Evolutionary conservation across 805 yeast genomes (phyloP), one percentile per base, ranked within the genome.

Genomic region (Candida nitratophila): DNA sequence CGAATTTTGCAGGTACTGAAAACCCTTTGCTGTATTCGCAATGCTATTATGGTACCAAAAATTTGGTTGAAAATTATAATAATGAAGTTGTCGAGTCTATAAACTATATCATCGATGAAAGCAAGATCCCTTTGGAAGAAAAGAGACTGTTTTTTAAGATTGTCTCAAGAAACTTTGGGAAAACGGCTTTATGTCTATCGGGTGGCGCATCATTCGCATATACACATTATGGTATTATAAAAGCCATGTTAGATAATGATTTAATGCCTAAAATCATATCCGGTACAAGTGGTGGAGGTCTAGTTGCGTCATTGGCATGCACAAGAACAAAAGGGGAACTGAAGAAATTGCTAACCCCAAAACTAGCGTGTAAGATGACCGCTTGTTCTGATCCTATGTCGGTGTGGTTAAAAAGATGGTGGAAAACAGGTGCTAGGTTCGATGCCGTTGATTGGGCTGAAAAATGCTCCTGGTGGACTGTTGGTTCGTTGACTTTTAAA

Each of bases 201-300:
- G 93, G 95, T 3, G 95, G 93, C 21, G 95, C 89, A 1, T 76
- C 85, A 27, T 86, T 85, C 59, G 78, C 90, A 1, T 81, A 83
- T 51, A 77, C 81, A 29, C 95, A 85, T 60, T 81, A 83, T 61
- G 95, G 95, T 2, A 76, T 85, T 3, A 71, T 84, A 24, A 81
- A 80, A 49, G 90, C 89, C 0, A 60, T 86, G 34, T 61, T 84
- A 5, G 89, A 86, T 46, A 74, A 75, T 45, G 83, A 81, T 56
- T 62, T 76, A 41, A 63, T 85, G 41, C 95, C 95, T 1, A 69
- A 70, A 4, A 81, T 85, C 32, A 68, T 86, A 9, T 76, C 86
- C 31, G 95, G 95, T 1, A 85, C 93, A 0, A 79, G 87, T 0
- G 91, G 93, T 2, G 95, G 95, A 15, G 91, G 89, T 1, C 63